A percentile compares a stretch with the other conserved stretches of the same genome.
Evolutionary conservation across 2,329 filamentous ascomycete species (phyloP).

Genomic region (Pyrenochaeta sp.): DNA sequence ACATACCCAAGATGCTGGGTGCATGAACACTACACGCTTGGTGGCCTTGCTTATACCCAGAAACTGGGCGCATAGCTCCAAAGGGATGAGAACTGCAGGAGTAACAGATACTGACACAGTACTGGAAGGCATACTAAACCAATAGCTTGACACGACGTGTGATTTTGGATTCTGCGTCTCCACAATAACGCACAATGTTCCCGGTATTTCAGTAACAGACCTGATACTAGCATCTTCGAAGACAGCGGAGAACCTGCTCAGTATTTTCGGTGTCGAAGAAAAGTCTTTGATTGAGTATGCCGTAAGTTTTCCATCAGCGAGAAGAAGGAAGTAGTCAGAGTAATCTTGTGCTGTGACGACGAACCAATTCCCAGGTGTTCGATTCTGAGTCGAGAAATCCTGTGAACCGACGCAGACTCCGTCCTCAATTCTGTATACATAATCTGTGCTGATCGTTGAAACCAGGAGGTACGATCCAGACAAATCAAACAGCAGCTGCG

Average conservation of each 20-base stretch:
- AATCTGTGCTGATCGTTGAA: not conserved
- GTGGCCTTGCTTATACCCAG: not conserved
- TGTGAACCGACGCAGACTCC: not conserved
- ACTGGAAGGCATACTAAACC: not conserved
- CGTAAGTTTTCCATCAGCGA: not conserved
- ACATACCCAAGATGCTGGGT: not conserved
- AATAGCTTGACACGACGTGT: not conserved
- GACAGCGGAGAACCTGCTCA: too few relatives aligned
- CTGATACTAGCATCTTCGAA: not conserved
- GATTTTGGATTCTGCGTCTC: not conserved
- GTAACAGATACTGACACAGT: not conserved
- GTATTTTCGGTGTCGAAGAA: too few relatives aligned
- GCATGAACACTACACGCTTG: not conserved
- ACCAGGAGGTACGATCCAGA: not conserved
- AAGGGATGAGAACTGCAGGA: not conserved
- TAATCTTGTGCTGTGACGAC: not conserved
- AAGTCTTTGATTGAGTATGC: conserved; percentile 1
- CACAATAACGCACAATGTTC: not conserved
- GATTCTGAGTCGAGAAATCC: not conserved
- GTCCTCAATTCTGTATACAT: not conserved
- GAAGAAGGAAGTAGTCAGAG: not conserved
- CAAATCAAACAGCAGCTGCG: not conserved
- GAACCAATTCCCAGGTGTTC: not conserved
- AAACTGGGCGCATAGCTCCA: not conserved
- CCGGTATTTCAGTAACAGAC: not conserved